Percentiles rank a stretch among this genome's conserved stretches.
Evolutionary conservation across 1,284 basidiomycete species (phyloP).

Genomic region (Lentinula novae-zelandiae): DNA sequence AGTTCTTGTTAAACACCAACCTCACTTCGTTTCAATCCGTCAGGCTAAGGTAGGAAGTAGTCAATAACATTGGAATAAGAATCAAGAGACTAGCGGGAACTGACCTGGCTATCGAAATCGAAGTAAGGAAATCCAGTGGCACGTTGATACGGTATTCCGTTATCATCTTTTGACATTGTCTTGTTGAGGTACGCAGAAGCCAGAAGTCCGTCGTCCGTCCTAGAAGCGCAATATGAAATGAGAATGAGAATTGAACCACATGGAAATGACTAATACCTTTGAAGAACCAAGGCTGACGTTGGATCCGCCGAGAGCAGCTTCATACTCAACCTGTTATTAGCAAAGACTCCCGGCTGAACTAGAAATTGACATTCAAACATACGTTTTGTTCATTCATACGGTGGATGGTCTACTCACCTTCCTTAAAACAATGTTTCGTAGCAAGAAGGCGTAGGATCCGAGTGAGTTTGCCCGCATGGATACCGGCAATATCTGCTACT

Average conservation of each 20-base stretch:
- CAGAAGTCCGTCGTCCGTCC: conserved; percentile 26
- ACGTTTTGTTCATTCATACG: background rate
- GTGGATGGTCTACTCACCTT: conserved; percentile 23
- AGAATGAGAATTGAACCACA: background rate
- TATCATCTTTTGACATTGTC: conserved; percentile 20
- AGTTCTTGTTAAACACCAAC: background rate
- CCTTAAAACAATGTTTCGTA: conserved; percentile 34
- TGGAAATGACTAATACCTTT: conserved; percentile 18
- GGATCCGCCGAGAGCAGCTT: conserved; percentile 26
- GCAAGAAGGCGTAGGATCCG: conserved; percentile 33
- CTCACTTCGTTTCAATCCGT: conserved; percentile 8
- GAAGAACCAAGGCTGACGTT: conserved; percentile 20
- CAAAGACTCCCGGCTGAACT: conserved; percentile 27
- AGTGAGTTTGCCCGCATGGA: conserved; percentile 28
- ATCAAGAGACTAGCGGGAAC: background rate
- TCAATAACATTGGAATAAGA: background rate
- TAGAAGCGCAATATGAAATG: conserved; percentile 9
- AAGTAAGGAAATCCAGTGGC: conserved; percentile 20
- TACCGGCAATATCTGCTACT: conserved; percentile 21
- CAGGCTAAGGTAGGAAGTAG: background rate
- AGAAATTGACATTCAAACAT: background rate
- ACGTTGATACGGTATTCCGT: conserved; percentile 22
- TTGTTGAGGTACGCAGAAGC: conserved; percentile 22
- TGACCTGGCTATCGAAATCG: conserved; percentile 19
- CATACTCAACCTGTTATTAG: conserved; percentile 31